Evolutionary conservation across 176 grass and related monocot species (phyloP).

Genomic region (Triticum timopheevii): DNA sequence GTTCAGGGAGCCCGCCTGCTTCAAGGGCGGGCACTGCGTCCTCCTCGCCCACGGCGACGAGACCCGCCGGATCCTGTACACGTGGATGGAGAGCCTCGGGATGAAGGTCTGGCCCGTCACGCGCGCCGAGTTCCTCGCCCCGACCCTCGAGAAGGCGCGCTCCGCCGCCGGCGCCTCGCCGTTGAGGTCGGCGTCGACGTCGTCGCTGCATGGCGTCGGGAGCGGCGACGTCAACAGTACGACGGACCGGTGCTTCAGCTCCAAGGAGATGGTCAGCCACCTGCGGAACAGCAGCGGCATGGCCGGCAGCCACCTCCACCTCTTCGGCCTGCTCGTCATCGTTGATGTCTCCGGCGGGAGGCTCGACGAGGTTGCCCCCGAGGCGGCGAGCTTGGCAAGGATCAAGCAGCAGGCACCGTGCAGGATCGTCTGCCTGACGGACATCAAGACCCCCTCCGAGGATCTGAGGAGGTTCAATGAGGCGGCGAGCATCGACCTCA

Average conservation of each 20-base stretch:
- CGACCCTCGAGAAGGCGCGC: constrained; percentile 44
- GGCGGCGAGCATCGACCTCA: constrained; percentile 33
- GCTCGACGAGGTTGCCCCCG: not conserved
- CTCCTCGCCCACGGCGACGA: constrained; percentile 63
- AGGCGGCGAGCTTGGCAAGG: constrained; percentile 13
- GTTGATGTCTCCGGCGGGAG: constrained; percentile 43
- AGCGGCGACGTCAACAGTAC: not conserved
- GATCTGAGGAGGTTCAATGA: constrained; percentile 37
- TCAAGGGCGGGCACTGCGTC: constrained; percentile 52
- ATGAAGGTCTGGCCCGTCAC: constrained; percentile 55
- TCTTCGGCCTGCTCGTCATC: constrained; percentile 40
- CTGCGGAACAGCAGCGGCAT: constrained; percentile 20
- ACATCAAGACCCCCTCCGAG: constrained; percentile 34
- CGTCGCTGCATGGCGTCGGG: not conserved
- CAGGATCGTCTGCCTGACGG: constrained; percentile 49
- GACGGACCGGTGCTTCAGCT: constrained; percentile 36
- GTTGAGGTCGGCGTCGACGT: not conserved
- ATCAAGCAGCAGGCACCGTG: constrained; percentile 36
- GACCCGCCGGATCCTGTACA: constrained; percentile 60
- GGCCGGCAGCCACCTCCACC: not conserved
- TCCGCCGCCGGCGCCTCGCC: not conserved
- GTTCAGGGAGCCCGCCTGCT: constrained; percentile 36
- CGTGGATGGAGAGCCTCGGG: constrained; percentile 70
- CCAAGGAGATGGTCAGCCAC: constrained; percentile 43
- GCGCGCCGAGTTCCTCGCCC: constrained; percentile 30